phyloP scores from a whole-genome alignment of 1,284 basidiomycete species.

The Rhodotorula sp. region DNA sequence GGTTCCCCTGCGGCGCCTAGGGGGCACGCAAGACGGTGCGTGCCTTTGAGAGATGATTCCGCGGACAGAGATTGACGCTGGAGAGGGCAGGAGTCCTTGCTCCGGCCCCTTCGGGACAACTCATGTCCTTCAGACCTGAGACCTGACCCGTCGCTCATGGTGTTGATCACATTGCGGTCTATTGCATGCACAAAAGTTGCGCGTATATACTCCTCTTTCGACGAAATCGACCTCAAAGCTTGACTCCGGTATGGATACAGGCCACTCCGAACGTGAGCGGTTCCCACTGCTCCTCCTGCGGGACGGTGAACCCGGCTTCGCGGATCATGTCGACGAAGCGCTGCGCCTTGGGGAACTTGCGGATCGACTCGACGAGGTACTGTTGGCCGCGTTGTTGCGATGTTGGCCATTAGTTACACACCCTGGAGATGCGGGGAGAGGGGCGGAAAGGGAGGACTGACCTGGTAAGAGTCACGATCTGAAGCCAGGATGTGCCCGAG shows the following conservation, averaged over 20 bases:
- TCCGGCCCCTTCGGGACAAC: too few relatives aligned
- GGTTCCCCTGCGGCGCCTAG: too few relatives aligned
- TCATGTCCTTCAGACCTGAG: too few relatives aligned
- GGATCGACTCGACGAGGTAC: conserved; percentile 96
- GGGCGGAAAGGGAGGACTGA: conserved; percentile 58
- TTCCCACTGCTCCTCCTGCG: conserved; percentile 42
- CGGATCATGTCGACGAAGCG: conserved; percentile 80
- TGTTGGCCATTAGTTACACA: too few relatives aligned
- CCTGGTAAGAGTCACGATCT: conserved; percentile 88
- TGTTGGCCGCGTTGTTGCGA: neutral
- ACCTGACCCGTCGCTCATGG: too few relatives aligned
- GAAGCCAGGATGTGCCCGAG: conserved; percentile 93
- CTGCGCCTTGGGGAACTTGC: conserved; percentile 84
- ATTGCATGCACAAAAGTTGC: too few relatives aligned
- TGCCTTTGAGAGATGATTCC: too few relatives aligned
- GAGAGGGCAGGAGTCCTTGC: too few relatives aligned
- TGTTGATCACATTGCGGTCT: too few relatives aligned
- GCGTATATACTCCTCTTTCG: neutral
- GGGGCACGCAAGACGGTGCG: too few relatives aligned
- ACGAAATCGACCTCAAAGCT: conserved; percentile 27
- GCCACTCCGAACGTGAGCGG: conserved; percentile 47
- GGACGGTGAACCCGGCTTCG: conserved; percentile 50
- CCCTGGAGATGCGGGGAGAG: too few relatives aligned
- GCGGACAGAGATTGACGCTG: too few relatives aligned
- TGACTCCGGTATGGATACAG: conserved; percentile 46